Percentiles rank a stretch among this genome's conserved stretches.
Evolutionary conservation across 2,329 filamentous ascomycete genomes (phyloP).

Genomic region (Colletotrichum sp.): DNA sequence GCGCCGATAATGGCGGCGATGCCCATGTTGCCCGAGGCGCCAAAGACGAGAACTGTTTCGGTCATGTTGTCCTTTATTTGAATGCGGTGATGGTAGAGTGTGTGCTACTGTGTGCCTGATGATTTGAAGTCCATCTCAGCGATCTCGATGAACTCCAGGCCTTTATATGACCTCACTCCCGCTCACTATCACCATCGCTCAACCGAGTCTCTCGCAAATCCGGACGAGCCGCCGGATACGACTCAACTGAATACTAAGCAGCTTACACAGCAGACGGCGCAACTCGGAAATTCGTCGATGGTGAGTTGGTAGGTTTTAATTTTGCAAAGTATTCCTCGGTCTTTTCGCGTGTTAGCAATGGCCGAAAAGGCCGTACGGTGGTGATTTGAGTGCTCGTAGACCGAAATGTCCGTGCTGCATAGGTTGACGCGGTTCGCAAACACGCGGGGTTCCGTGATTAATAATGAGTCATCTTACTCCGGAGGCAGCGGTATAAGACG

Average conservation of each 20-base stretch:
- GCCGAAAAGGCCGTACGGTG: neutral
- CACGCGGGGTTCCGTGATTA: neutral
- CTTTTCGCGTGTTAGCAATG: neutral
- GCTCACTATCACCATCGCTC: neutral
- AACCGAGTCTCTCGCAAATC: neutral
- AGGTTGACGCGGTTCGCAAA: neutral
- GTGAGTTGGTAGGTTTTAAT: accelerated
- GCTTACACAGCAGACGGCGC: neutral
- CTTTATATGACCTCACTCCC: neutral
- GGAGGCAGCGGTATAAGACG: neutral
- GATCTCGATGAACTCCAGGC: neutral
- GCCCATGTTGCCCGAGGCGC: slow-evolving; percentile 44
- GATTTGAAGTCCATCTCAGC: neutral
- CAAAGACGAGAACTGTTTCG: slow-evolving; percentile 41
- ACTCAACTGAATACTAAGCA: neutral
- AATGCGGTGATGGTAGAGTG: no score
- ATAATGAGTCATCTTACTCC: neutral
- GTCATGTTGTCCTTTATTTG: neutral
- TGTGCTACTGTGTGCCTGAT: neutral
- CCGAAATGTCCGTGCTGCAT: neutral
- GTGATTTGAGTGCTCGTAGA: neutral
- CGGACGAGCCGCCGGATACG: neutral
- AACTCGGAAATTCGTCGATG: neutral
- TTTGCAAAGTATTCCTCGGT: neutral
- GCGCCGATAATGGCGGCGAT: slow-evolving; percentile 34